Conservation (phyloP, 495 filamentous ascomycete species). For the Penicillium flavigenum region DNA sequence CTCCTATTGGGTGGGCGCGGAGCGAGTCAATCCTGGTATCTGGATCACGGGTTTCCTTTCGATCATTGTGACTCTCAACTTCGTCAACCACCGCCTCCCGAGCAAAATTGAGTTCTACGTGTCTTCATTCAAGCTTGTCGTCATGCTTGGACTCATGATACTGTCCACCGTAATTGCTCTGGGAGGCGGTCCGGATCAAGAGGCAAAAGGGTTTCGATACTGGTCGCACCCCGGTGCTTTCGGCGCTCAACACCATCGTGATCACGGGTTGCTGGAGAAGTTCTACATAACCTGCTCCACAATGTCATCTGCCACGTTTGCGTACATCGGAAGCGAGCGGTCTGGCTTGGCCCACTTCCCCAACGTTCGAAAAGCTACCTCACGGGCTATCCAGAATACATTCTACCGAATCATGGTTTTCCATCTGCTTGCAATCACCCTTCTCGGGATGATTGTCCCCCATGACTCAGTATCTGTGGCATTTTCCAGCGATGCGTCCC, state of each 20-base stretch:
- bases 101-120: constrained; percentile 55
- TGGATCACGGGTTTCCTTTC: constrained; percentile 70
- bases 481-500: constrained; percentile 23
- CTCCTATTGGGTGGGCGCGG: constrained; percentile 62
- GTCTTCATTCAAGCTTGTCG: constrained; percentile 62
- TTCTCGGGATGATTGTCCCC: constrained; percentile 55
- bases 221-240: constrained; percentile 54
- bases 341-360: constrained; percentile 69
- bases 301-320: constrained; percentile 73
- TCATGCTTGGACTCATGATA: constrained; percentile 66
- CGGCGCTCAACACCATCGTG: constrained; percentile 14
- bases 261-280: constrained; percentile 26
- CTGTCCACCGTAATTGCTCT: constrained; percentile 62
- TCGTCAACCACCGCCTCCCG: constrained; percentile 49
- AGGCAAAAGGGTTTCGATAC: constrained; percentile 68
- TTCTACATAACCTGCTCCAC: constrained; percentile 72
- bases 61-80: constrained; percentile 61
- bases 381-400: constrained; percentile 68
- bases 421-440: constrained; percentile 57
- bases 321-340: constrained; percentile 80
- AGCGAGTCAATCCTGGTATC: constrained; percentile 65
- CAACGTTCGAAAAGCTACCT: constrained; percentile 69
- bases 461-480: constrained; percentile 49
- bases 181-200: constrained; percentile 68
- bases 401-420: constrained; percentile 83